phyloP scores from a whole-genome alignment of 1,284 basidiomycete species.

The Irpex lacteus region DNA sequence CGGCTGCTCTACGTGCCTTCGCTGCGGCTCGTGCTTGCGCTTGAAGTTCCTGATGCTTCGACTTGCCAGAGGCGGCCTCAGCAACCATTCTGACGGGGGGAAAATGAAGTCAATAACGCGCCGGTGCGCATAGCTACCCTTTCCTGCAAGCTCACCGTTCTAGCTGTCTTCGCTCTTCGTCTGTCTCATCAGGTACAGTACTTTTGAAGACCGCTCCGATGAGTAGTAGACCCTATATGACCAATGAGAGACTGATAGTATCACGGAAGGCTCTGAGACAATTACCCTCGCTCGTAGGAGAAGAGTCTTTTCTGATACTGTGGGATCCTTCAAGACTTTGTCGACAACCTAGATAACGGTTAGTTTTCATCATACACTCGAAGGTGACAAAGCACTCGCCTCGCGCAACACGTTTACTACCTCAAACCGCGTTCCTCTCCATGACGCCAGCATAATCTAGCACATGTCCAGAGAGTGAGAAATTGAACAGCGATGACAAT shows the following conservation, averaged over 20 bases:
- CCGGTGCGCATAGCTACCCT: neutral
- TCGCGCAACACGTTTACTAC: slow-evolving; percentile 82
- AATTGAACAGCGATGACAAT: neutral
- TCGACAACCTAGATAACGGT: slow-evolving; percentile 59
- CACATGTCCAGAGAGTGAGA: neutral
- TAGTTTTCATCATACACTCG: neutral
- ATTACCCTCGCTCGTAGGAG: slow-evolving; percentile 80
- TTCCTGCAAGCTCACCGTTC: slow-evolving; percentile 57
- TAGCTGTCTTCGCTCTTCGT: slow-evolving; percentile 88
- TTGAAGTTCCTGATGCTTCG: slow-evolving; percentile 47
- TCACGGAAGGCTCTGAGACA: neutral
- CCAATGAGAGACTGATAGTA: neutral
- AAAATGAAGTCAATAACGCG: neutral
- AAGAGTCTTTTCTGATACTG: slow-evolving; percentile 66
- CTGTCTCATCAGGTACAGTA: slow-evolving; percentile 81
- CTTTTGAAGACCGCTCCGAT: slow-evolving; percentile 87
- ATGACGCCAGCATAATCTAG: slow-evolving; percentile 90
- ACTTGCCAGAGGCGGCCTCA: slow-evolving; percentile 48
- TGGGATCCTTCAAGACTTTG: slow-evolving; percentile 76
- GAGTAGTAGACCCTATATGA: slow-evolving; percentile 67
- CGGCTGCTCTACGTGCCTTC: slow-evolving; percentile 22
- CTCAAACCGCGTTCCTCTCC: slow-evolving; percentile 93
- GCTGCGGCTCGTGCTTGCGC: slow-evolving; percentile 27
- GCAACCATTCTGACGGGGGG: slow-evolving; percentile 37
- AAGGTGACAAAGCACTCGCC: slow-evolving; percentile 32